Percentiles rank a stretch among this genome's conserved stretches.
phyloP scores from a whole-genome alignment of 495 filamentous ascomycete genomes.

The Umbilicaria muhlenbergii region DNA sequence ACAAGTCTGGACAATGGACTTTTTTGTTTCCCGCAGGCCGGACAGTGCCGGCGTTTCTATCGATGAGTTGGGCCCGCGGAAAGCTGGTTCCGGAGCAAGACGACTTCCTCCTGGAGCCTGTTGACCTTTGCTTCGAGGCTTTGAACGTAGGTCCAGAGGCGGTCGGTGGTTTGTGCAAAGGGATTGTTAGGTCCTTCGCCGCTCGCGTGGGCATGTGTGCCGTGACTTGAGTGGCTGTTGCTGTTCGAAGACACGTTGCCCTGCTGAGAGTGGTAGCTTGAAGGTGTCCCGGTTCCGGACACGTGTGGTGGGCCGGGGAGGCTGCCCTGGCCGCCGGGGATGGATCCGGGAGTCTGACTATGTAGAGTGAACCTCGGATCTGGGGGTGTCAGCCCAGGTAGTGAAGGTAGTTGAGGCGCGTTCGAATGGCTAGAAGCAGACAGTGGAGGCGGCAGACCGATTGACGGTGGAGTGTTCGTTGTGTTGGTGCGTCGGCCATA shows the following conservation, averaged over 20 bases:
- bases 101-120: conserved; percentile 13
- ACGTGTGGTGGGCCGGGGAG: conserved; percentile 6
- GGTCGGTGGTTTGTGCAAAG: conserved; percentile 21
- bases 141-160: conserved; percentile 31
- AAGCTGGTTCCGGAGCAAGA: conserved; percentile 8
- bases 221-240: conserved; percentile 20
- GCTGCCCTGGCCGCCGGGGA: conserved; percentile 2
- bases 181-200: conserved; percentile 7
- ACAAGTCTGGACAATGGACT: background rate
- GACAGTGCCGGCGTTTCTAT: background rate
- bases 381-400: conserved; percentile 31
- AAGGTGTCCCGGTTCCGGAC: conserved; percentile 4
- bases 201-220: conserved; percentile 12
- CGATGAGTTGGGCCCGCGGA: background rate
- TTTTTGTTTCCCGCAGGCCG: background rate
- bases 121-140: conserved; percentile 13
- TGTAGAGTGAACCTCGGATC: conserved; percentile 31
- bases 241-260: conserved; percentile 25
- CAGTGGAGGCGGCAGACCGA: conserved; percentile 16
- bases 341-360: conserved; percentile 11
- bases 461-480: conserved; percentile 20
- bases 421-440: conserved; percentile 12
- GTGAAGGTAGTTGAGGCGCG: conserved; percentile 34
- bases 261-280: conserved; percentile 10
- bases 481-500: conserved; percentile 36